Evolutionary conservation across 176 grass and related monocot species (phyloP), one percentile per base, ranked within the genome.

Genomic region (Cenchrus americanus): DNA sequence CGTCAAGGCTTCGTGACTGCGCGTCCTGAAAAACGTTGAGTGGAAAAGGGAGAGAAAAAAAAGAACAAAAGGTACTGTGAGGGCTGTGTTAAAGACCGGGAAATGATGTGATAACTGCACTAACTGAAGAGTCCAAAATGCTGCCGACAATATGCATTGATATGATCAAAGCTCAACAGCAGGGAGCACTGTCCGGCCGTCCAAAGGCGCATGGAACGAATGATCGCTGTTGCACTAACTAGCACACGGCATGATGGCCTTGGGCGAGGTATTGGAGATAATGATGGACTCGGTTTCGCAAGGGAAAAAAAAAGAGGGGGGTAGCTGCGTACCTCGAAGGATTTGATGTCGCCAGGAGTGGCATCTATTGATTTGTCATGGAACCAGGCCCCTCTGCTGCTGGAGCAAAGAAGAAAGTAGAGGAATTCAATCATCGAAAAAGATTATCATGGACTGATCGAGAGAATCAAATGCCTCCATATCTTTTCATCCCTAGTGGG

Each of bases 301-400:
- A 67, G 74, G 41, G 4, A 18, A 23, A 68, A 4, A 37, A 67
- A 79, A 58, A 13, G 14, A 21, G 1, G 4, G 13, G 27, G 27
- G 27, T 30, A 30, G 27, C 10, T 14, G 47, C 48, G 50, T 87
- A 96, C 94, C 94, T 96, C 88, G 44, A 96, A 89, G 82, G 90
- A 90, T 78, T 91, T 88, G 70, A 80, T 87, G 77, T 86, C 89
- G 21, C 88, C 87, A 15, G 86, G 81, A 77, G 76, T 79, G 80
- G 89, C 85, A 85, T 96, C 90, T 87, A 80, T 93, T 89, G 88
- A 85, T 89, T 93, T 96, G 51, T 88, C 94, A 57, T 89, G 82
- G 88, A 96, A 89, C 90, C 90, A 91, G 90, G 81, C 81, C 86
- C 86, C 79, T 57, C 84, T 87, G 62, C 83, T 89, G 83, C 83